Evolutionary conservation across 495 filamentous ascomycete species (phyloP).

Genomic region (Oidiodendron maius): DNA sequence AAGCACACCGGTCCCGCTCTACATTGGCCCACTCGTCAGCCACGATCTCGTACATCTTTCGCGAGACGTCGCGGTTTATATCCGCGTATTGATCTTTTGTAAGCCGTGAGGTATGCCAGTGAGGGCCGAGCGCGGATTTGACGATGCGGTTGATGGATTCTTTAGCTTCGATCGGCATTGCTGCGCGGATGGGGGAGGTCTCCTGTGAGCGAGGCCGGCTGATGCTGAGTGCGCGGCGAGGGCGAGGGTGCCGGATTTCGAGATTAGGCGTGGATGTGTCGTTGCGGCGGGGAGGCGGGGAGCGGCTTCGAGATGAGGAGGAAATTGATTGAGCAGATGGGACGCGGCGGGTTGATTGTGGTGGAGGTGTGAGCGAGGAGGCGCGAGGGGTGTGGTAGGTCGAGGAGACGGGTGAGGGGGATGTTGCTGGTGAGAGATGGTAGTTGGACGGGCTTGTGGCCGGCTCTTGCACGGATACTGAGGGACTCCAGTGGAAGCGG

Average conservation of each 20-base stretch:
- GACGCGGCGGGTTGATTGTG: conserved; percentile 63
- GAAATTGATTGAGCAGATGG: conserved; percentile 59
- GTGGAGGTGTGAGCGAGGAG: conserved; percentile 69
- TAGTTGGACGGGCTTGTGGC: conserved; percentile 40
- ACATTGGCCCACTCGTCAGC: conserved; percentile 52
- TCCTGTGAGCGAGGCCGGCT: conserved; percentile 43
- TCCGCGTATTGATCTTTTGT: conserved; percentile 79
- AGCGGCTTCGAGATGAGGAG: conserved; percentile 54
- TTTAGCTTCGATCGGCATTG: conserved; percentile 66
- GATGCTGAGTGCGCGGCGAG: conserved; percentile 28
- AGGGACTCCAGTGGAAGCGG: conserved; percentile 40
- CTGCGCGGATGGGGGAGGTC: conserved; percentile 46
- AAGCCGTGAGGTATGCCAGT: conserved; percentile 57
- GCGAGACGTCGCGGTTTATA: conserved; percentile 79
- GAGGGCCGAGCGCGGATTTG: conserved; percentile 65
- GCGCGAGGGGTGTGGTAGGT: conserved; percentile 57
- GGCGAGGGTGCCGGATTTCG: conserved; percentile 46
- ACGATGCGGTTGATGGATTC: conserved; percentile 79
- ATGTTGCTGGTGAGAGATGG: conserved; percentile 67
- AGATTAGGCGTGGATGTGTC: conserved; percentile 1
- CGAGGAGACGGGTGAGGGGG: conserved; percentile 55
- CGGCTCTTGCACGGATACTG: conserved; percentile 22
- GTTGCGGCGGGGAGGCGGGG: conserved; percentile 40
- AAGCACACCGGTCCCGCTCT: conserved; percentile 48
- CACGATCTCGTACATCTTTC: conserved; percentile 78